Evolutionary conservation across 306 rosid species (phyloP).

Genomic region (Myrica gale): DNA sequence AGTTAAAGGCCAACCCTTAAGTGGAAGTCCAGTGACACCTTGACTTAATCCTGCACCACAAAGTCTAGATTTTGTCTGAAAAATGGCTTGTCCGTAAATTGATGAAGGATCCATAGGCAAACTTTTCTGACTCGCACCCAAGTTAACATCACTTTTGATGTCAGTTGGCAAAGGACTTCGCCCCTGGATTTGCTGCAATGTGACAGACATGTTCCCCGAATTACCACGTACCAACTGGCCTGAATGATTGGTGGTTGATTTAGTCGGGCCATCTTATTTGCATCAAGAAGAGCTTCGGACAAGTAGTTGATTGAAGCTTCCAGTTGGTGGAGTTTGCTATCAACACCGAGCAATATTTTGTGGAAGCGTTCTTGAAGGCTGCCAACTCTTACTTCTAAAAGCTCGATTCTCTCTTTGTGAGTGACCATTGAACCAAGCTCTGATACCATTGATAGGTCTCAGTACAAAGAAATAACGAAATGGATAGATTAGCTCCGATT

Average conservation of each 20-base stretch:
- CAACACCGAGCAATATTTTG: too few species aligned
- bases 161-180: slow-evolving; percentile 57
- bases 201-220: slow-evolving; percentile 66
- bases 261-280: slow-evolving; percentile 72
- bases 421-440: too few species aligned
- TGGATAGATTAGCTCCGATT: too few species aligned
- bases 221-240: slow-evolving; percentile 80
- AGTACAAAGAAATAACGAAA: too few species aligned
- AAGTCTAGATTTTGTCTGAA: slow-evolving; percentile 73
- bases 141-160: slow-evolving; percentile 60
- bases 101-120: slow-evolving; percentile 76
- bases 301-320: too few species aligned
- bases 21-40: slow-evolving; percentile 70
- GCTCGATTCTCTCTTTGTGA: too few species aligned
- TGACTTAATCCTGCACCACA: slow-evolving; percentile 68
- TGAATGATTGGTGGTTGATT: slow-evolving; percentile 70
- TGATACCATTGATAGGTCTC: too few species aligned
- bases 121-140: slow-evolving; percentile 59
- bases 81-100: slow-evolving; percentile 67
- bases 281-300: slow-evolving; percentile 62
- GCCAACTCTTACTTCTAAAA: too few species aligned
- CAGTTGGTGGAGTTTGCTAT: too few species aligned
- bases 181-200: slow-evolving; percentile 75
- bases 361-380: too few species aligned
- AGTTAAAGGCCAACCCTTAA: slow-evolving; percentile 92